These are phyloP conservation scores for Leucosporidium scottii DNA, from an alignment of 768 basidiomycete genomes.

Conservation along the genomic window DNA sequence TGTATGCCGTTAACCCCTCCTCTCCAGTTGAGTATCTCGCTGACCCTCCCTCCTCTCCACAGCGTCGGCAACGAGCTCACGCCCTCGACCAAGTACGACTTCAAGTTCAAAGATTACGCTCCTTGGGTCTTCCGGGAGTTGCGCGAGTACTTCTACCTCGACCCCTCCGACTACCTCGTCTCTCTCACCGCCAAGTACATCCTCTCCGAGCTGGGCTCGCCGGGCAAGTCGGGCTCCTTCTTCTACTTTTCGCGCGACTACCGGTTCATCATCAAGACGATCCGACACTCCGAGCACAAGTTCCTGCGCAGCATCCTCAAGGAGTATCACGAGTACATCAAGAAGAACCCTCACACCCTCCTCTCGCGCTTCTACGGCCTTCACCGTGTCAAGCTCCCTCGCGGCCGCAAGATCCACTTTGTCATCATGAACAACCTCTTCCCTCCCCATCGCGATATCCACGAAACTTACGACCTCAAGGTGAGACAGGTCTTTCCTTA, in stretches of 20 bases:
- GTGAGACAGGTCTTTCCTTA: slow-evolving; percentile 44
- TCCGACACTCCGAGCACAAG: slow-evolving; percentile 87
- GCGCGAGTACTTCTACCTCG: slow-evolving; percentile 87
- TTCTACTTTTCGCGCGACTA: slow-evolving; percentile 99
- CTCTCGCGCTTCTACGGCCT: slow-evolving; percentile 92
- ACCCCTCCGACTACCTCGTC: slow-evolving; percentile 94
- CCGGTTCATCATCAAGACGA: slow-evolving; percentile 99
- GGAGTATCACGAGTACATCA: slow-evolving; percentile 76
- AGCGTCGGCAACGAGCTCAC: slow-evolving; percentile 97
- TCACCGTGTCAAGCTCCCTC: slow-evolving; percentile 92
- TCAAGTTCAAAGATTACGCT: slow-evolving; percentile 99
- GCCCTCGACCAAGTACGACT: slow-evolving; percentile 95
- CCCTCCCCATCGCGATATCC: slow-evolving; percentile 91
- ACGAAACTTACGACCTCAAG: slow-evolving; percentile 96
- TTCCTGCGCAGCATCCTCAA: slow-evolving; percentile 79
- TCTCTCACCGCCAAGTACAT: slow-evolving; percentile 97
- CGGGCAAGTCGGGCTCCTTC: slow-evolving; percentile 96
- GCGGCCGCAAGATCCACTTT: slow-evolving; percentile 92
- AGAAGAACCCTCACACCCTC: slow-evolving; percentile 84
- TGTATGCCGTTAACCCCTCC: slow-evolving; percentile 51
- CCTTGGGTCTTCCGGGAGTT: slow-evolving; percentile 96
- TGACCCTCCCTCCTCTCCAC: slow-evolving; percentile 15
- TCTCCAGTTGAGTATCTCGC: neutral
- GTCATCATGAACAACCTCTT: slow-evolving; percentile 99
- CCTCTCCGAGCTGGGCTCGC: slow-evolving; percentile 91